Percentiles rank a stretch among this genome's conserved stretches.
phyloP scores from a whole-genome alignment of 1,284 basidiomycete species.

The Entoloma clypeatum region DNA sequence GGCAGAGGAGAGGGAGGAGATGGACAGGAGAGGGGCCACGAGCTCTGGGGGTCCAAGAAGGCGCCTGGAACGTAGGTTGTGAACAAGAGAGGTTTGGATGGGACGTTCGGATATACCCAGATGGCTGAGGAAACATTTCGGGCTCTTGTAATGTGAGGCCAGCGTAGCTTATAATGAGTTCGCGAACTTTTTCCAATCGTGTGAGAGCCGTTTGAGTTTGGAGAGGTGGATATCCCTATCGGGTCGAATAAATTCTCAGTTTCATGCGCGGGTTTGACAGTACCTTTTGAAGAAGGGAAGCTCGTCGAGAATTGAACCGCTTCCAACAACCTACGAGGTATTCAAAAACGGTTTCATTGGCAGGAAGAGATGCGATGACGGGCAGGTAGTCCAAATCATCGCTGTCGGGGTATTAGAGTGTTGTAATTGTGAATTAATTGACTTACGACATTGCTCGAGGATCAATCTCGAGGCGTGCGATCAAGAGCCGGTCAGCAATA shows the following conservation, averaged over 20 bases:
- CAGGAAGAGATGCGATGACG: slow-evolving; percentile 76
- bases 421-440: slow-evolving; percentile 1
- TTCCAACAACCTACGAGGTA: slow-evolving; percentile 94
- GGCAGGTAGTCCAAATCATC: slow-evolving; percentile 81
- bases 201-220: slow-evolving; percentile 61
- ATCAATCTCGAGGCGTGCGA: slow-evolving; percentile 84
- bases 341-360: slow-evolving; percentile 83
- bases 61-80: slow-evolving; percentile 42
- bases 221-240: slow-evolving; percentile 56
- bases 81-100: slow-evolving; percentile 3
- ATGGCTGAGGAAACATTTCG: slow-evolving; percentile 90
- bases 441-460: slow-evolving; percentile 70
- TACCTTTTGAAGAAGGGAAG: slow-evolving; percentile 61
- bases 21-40: slow-evolving; percentile 68
- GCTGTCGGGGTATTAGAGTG: slow-evolving; percentile 33
- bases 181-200: slow-evolving; percentile 69
- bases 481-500: slow-evolving; percentile 78
- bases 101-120: slow-evolving; percentile 46
- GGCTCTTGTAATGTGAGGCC: slow-evolving; percentile 91
- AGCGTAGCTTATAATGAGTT: slow-evolving; percentile 85
- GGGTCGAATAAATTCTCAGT: neutral
- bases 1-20: slow-evolving; percentile 60
- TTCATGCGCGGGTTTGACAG: slow-evolving; percentile 2
- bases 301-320: slow-evolving; percentile 60
- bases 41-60: slow-evolving; percentile 75